Evolutionary conservation across 2,329 filamentous ascomycete species (phyloP).

Genomic region (Penicillium oxalicum): DNA sequence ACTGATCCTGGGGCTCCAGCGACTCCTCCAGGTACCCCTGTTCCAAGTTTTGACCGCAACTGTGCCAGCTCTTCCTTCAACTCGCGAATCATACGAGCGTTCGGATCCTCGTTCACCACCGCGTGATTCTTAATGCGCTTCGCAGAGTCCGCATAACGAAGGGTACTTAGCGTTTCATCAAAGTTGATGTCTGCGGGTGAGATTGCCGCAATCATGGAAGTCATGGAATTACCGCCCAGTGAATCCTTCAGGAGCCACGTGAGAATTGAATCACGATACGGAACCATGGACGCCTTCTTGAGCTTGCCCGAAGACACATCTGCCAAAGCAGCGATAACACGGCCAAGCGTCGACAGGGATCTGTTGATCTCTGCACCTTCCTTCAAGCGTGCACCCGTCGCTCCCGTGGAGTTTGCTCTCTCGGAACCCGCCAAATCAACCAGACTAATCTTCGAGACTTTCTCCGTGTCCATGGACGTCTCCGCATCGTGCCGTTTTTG

Average conservation of each 20-base stretch:
- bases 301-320: slow-evolving; percentile 81
- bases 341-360: slow-evolving; percentile 89
- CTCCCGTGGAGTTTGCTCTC: slow-evolving; percentile 92
- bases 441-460: slow-evolving; percentile 94
- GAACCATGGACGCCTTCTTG: slow-evolving; percentile 70
- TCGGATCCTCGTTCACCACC: slow-evolving; percentile 97
- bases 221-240: slow-evolving; percentile 96
- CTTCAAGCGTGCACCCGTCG: slow-evolving; percentile 88
- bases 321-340: slow-evolving; percentile 92
- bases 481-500: slow-evolving; percentile 88
- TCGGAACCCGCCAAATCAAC: slow-evolving; percentile 98
- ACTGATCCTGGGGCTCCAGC: slow-evolving; percentile 44
- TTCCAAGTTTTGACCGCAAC: slow-evolving; percentile 76
- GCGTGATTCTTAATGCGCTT: slow-evolving; percentile 99
- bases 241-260: slow-evolving; percentile 98
- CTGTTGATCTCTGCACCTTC: slow-evolving; percentile 98
- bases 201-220: slow-evolving; percentile 98
- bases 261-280: slow-evolving; percentile 92
- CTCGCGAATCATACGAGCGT: slow-evolving; percentile 97
- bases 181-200: slow-evolving; percentile 99
- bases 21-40: slow-evolving; percentile 43
- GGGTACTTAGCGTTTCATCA: slow-evolving; percentile 90
- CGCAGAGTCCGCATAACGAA: slow-evolving; percentile 93
- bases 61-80: slow-evolving; percentile 89
- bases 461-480: slow-evolving; percentile 95